These are phyloP conservation scores for Trichopus zeylanicus DNA, from an alignment of 116 monocot genomes.

Conservation along the genomic window DNA sequence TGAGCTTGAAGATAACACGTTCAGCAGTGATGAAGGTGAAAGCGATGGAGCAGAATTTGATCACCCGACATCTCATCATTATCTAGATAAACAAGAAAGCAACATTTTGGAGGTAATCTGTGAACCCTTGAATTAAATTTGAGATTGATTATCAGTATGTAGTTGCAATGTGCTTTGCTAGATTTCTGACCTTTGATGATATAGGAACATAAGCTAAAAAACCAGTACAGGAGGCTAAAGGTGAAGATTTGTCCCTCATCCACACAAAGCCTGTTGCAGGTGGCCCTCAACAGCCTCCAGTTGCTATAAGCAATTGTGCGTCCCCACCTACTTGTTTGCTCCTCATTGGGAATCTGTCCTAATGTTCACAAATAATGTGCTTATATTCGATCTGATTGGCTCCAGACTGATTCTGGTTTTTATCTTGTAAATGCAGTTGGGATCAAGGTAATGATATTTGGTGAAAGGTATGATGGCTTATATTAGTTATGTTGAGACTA, in stretches of 20 bases:
- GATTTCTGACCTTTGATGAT: not conserved
- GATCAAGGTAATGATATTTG: too few relatives aligned
- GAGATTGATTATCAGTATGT: not conserved
- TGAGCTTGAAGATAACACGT: slow-evolving; percentile 3
- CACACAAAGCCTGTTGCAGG: slow-evolving; percentile 4
- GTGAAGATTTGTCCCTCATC: slow-evolving; percentile 4
- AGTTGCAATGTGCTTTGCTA: not conserved
- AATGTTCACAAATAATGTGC: too few relatives aligned
- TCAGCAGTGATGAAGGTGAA: slow-evolving; percentile 19
- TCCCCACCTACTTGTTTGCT: too few relatives aligned
- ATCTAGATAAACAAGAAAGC: slow-evolving; percentile 6
- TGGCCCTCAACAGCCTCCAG: slow-evolving; percentile 12
- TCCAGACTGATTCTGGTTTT: too few relatives aligned
- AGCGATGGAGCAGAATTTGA: slow-evolving; percentile 9
- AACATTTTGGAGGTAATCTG: slow-evolving; percentile 17
- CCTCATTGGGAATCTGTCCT: too few relatives aligned
- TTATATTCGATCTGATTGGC: too few relatives aligned
- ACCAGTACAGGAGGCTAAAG: slow-evolving; percentile 4
- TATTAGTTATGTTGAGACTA: too few relatives aligned
- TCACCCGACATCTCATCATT: slow-evolving; percentile 8
- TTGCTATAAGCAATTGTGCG: too few relatives aligned
- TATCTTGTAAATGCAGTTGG: too few relatives aligned
- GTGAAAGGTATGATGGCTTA: too few relatives aligned
- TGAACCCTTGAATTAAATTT: not conserved
- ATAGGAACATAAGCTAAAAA: slow-evolving; percentile 6